Evolutionary conservation across 2,329 filamentous ascomycete genomes (phyloP), one percentile per base, ranked within the genome.

Genomic region (Boeremia exigua): DNA sequence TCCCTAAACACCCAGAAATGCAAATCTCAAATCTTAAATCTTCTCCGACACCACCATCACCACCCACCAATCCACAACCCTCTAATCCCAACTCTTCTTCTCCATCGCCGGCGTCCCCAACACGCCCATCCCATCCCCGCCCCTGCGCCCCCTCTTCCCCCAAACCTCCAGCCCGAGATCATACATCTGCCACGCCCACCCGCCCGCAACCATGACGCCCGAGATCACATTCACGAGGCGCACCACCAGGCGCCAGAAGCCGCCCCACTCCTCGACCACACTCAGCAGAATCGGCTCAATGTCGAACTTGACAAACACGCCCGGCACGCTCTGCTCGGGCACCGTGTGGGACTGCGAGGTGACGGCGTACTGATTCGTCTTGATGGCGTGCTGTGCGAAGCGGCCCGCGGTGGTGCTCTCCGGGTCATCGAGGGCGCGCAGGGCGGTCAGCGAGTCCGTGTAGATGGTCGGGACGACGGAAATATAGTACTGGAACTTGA

Each of bases 261-360:
- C 83, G 54, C 88, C 88, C 70, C 92, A 86, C 69, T 87, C 86
- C 79, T 98, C 94, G 59, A 89, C 88, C 37, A 99, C 88, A 27
- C 89, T 88, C 48, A 99, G 81, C 74, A 95, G 80, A 67, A 99
- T 93, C 1, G 95, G 95, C 81, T 99, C 95, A 67, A 99, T 97
- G 74, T 98, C 94, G 79, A 96, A 99, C 80, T 98, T 99, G 84
- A 99, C 91, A 75, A 98, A 99, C 59, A 99, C 87, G 29, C 95
- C 95, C 0, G 95, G 95, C 0, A 97, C 85, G 55, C 81, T 79
- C 59, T 72, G 86, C 68, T 96, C 89, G 50, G 82, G 80, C 37
- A 96, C 84, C 32, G 82, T 79, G 68, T 88, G 86, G 66, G 85
- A 89, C 80, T 98, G 93, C 72, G 93, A 91, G 0, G 93, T 98